Conservation (phyloP, 2,329 filamentous ascomycete species). For the Akanthomyces uredinophilus region DNA sequence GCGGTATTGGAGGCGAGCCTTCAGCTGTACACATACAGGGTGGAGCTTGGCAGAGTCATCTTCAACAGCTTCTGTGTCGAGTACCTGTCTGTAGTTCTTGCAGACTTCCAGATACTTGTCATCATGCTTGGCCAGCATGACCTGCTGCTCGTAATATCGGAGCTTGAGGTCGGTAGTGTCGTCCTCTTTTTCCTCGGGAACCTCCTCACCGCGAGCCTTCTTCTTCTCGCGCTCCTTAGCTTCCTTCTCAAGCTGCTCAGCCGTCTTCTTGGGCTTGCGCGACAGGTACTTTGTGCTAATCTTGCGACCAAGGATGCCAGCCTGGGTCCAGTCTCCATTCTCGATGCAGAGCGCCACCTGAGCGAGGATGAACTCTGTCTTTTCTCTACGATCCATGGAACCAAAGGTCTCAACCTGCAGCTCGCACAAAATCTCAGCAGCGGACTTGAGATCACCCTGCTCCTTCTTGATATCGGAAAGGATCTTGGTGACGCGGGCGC, state of each 20-base stretch:
- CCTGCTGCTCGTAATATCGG: conserved; percentile 95
- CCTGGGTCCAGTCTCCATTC: conserved; percentile 93
- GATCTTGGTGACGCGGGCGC: conserved; percentile 89
- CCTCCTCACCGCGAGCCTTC: conserved; percentile 72
- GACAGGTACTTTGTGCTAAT: conserved; percentile 92
- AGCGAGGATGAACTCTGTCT: conserved; percentile 97
- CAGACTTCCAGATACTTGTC: conserved; percentile 95
- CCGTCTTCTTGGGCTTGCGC: conserved; percentile 83
- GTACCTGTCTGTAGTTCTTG: conserved; percentile 95
- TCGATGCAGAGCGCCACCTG: conserved; percentile 95
- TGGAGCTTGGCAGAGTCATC: conserved; percentile 80
- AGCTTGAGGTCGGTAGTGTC: conserved; percentile 96
- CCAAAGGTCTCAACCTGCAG: conserved; percentile 98
- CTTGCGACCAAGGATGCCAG: conserved; percentile 88
- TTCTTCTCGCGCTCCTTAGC: conserved; percentile 84
- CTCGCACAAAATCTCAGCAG: conserved; percentile 91
- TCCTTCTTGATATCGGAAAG: conserved; percentile 96
- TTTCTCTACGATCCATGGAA: conserved; percentile 94
- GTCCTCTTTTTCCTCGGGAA: conserved; percentile 71
- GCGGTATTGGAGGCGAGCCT: neutral
- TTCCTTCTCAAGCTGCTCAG: conserved; percentile 86
- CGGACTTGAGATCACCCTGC: conserved; percentile 85
- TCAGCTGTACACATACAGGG: conserved; percentile 55
- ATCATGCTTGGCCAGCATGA: conserved; percentile 91
- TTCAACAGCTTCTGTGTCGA: conserved; percentile 94